Base-by-base conservation (phyloP, 768 basidiomycete species). In the Panus rudis region DNA sequence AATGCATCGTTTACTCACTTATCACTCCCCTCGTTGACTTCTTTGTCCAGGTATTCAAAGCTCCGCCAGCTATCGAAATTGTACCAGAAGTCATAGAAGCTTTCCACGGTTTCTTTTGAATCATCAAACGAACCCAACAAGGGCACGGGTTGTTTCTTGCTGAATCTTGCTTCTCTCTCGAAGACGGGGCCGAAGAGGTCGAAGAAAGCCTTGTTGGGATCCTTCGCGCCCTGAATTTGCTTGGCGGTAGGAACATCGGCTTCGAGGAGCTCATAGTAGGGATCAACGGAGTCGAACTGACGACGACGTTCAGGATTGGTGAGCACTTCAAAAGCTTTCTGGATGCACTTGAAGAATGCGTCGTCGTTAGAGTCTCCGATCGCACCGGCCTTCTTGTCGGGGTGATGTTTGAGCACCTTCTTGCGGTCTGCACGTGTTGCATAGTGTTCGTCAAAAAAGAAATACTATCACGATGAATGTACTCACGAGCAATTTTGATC, bases 11-110 rank as follows among this genome's bases (percentile, higher is more conserved):
- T 39, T 17, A 37, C 81, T 51, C 41, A 92, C 91, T 76, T 89
- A 62, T 98, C 94, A 49, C 87, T 90, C 10, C 94, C 94, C 67
- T 99, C 94, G 63, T 97, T 94, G 45, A 91, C 85, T 63, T 99
- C 94, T 73, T 99, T 98, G 70, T 99, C 94, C 52, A 86, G 70
- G 73, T 92, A 97, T 66, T 99, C 94, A 61, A 97, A 99, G 63
- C 84, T 89, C 56, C 94, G 73, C 94, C 94, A 99, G 52, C 85
- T 89, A 64, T 97, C 94, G 66, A 99, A 94, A 75, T 93, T 94
- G 75, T 99, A 98, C 92, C 92, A 99, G 65, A 94, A 96, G 64
- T 97, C 87, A 71, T 99, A 99, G 73, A 99, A 97, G 5, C 67
- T 73, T 62, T 94, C 89, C 42, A 97, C 93, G 43, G 78, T 76